Conservation (phyloP, 257 asterid genomes). For the Henckelia pumila region DNA sequence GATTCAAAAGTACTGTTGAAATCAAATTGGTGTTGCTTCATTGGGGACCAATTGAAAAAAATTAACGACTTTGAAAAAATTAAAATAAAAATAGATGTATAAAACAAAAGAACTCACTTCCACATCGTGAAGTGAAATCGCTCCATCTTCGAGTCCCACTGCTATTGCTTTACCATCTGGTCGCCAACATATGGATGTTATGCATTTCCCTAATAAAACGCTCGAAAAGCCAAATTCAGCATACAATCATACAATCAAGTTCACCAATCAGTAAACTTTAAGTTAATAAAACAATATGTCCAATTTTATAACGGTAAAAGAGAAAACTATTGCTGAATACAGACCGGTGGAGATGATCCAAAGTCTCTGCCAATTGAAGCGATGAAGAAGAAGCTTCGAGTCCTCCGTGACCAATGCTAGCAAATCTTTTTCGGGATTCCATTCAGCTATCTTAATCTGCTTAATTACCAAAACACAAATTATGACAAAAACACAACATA, state of each 20-base stretch:
- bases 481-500: slow-evolving; percentile 3
- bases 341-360: slow-evolving; percentile 87
- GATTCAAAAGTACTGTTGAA: neutral
- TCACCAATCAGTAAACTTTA: neutral
- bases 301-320: neutral
- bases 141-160: slow-evolving; percentile 89
- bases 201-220: slow-evolving; percentile 55
- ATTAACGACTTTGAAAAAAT: slow-evolving; percentile 8
- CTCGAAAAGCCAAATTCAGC: slow-evolving; percentile 18
- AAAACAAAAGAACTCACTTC: slow-evolving; percentile 55
- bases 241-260: neutral
- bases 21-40: neutral
- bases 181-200: slow-evolving; percentile 93
- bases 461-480: slow-evolving; percentile 17
- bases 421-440: slow-evolving; percentile 98
- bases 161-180: slow-evolving; percentile 97
- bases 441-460: slow-evolving; percentile 88
- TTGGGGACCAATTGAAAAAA: neutral
- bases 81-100: neutral
- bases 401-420: slow-evolving; percentile 93
- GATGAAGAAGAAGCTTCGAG: slow-evolving; percentile 87
- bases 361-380: slow-evolving; percentile 98
- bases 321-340: neutral
- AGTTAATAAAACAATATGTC: neutral
- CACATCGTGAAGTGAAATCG: slow-evolving; percentile 86